Percentiles rank a stretch among this genome's conserved stretches.
phyloP scores from a whole-genome alignment of 805 yeast species.

The Starmerella lactis-condensi region DNA sequence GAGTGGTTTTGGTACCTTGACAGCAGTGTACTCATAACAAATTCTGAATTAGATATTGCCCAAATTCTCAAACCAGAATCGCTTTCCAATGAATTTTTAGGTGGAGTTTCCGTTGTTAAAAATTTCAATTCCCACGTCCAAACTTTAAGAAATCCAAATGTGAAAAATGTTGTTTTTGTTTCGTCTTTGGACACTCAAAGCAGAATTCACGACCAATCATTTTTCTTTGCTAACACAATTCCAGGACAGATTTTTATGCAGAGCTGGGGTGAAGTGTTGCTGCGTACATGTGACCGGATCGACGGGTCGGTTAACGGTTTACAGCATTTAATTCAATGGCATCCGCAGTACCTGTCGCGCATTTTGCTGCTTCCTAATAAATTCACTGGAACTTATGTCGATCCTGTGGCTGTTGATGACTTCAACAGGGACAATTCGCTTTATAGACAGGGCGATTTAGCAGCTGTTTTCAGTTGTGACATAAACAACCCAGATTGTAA shows the following conservation, averaged over 20 bases:
- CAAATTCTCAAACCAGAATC: constrained; percentile 43
- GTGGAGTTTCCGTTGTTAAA: constrained; percentile 52
- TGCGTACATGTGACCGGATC: constrained; percentile 44
- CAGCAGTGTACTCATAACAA: constrained; percentile 52
- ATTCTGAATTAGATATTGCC: constrained; percentile 41
- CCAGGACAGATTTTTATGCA: constrained; percentile 52
- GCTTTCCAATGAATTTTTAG: constrained; percentile 43
- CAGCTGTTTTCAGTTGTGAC: constrained; percentile 22
- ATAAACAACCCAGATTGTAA: constrained; percentile 16
- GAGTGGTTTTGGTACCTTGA: constrained; percentile 81
- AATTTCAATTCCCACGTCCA: constrained; percentile 20
- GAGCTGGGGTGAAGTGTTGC: constrained; percentile 57
- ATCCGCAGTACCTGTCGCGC: constrained; percentile 57
- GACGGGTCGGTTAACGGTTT: constrained; percentile 39
- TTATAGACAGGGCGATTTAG: constrained; percentile 22
- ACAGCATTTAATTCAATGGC: constrained; percentile 89
- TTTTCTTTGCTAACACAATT: constrained; percentile 50
- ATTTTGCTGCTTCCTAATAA: constrained; percentile 55
- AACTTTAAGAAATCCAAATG: constrained; percentile 43
- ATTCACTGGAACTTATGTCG: constrained; percentile 27
- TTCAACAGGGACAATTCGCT: constrained; percentile 15
- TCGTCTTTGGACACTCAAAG: constrained; percentile 53
- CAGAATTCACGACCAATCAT: constrained; percentile 46
- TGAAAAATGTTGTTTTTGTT: constrained; percentile 39
- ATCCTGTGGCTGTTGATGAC: constrained; percentile 9